Percentiles rank a stretch among this genome's conserved stretches.
Evolutionary conservation across 2,329 filamentous ascomycete genomes (phyloP).

Genomic region (Talaromyces marneffei): DNA sequence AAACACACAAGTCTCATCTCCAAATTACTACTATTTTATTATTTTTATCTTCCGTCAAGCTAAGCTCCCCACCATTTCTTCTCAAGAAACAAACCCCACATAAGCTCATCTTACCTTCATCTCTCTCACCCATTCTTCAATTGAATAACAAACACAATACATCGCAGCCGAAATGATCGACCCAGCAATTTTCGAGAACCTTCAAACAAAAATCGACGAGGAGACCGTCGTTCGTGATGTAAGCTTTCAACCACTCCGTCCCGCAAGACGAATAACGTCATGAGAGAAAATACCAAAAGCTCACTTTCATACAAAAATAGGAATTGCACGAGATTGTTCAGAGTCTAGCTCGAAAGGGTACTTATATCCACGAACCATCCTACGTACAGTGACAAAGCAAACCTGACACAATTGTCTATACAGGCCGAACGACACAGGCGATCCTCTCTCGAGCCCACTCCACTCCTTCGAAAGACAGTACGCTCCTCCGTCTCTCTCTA

Average conservation of each 20-base stretch:
- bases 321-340: constrained; percentile 76
- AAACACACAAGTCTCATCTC: not conserved
- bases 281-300: constrained; percentile 1
- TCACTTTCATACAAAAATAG: constrained; percentile 28
- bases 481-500: constrained; percentile 26
- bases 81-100: not conserved
- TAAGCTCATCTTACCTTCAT: not conserved
- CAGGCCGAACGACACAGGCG: constrained; percentile 71
- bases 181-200: constrained; percentile 75
- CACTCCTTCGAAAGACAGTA: constrained; percentile 62
- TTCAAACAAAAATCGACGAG: constrained; percentile 85
- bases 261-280: constrained; percentile 4
- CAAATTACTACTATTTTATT: too few relatives aligned
- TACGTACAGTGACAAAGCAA: not conserved
- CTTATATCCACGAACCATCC: not conserved
- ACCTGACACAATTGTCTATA: not conserved
- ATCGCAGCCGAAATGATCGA: constrained; percentile 56
- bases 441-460: constrained; percentile 85
- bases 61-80: not conserved
- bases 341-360: constrained; percentile 70
- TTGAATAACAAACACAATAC: not conserved
- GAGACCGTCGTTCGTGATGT: constrained; percentile 75
- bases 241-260: constrained; percentile 21
- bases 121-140: not conserved
- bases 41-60: not conserved